Percentiles rank a stretch among this genome's conserved stretches.
phyloP scores from a whole-genome alignment of 345 rosid genomes.

The Trapa incisa region DNA sequence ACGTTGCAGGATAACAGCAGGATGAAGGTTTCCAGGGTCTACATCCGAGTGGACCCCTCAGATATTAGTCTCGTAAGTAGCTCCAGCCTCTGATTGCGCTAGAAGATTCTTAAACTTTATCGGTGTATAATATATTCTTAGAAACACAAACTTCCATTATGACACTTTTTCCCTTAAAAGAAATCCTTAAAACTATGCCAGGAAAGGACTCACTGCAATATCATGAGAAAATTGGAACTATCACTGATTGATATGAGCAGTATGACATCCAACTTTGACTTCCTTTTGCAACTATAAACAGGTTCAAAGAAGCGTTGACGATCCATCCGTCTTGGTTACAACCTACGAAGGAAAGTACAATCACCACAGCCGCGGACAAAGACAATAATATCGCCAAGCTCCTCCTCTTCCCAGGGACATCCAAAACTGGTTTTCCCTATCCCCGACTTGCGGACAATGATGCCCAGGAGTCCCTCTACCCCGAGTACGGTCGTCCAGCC shows the following conservation, averaged over 20 bases:
- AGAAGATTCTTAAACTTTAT: no score
- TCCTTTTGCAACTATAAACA: constrained; percentile 8
- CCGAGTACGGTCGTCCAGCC: constrained; percentile 14
- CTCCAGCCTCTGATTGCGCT: no score
- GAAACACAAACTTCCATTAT: no score
- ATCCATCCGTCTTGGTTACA: constrained; percentile 55
- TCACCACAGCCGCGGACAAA: constrained; percentile 32
- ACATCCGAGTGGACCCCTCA: constrained; percentile 29
- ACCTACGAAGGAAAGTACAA: constrained; percentile 90
- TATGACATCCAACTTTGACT: no score
- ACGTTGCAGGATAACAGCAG: constrained; percentile 32
- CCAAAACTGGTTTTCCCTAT: background rate
- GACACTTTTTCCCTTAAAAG: no score
- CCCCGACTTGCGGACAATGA: constrained; percentile 13
- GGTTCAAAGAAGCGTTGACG: constrained; percentile 86
- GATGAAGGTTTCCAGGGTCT: constrained; percentile 30
- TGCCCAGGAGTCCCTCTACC: constrained; percentile 9
- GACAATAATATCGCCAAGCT: background rate
- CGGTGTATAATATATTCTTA: no score
- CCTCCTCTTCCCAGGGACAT: background rate
- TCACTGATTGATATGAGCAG: no score
- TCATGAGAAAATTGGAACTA: no score
- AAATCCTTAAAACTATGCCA: no score
- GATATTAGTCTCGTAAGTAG: constrained; percentile 54
- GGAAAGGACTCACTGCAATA: no score